Conservation (phyloP, 768 basidiomycete genomes). For the Cystoderma amianthinum region DNA sequence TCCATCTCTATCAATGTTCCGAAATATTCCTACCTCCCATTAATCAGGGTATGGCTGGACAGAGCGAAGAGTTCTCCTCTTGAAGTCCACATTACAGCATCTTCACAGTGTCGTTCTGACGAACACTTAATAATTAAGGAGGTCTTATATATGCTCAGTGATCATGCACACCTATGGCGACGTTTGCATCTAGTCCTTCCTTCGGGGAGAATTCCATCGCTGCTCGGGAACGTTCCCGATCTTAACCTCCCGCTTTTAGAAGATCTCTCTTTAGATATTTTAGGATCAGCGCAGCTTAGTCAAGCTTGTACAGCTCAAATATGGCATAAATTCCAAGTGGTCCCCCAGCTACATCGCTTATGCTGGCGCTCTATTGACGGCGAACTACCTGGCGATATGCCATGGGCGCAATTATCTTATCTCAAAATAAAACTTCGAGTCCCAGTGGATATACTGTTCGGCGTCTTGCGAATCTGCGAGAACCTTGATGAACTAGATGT, state of each 20-base stretch:
- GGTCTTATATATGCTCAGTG: background rate
- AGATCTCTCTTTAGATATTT: background rate
- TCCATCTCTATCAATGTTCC: slow-evolving; percentile 1
- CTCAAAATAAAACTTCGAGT: background rate
- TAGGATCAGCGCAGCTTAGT: background rate
- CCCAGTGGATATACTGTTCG: background rate
- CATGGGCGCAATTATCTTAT: background rate
- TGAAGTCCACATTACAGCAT: background rate
- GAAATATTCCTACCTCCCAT: background rate
- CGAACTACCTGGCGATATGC: background rate
- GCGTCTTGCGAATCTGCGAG: background rate
- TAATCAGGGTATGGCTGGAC: background rate
- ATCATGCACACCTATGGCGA: background rate
- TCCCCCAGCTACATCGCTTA: background rate
- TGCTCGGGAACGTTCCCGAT: background rate
- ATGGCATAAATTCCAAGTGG: background rate
- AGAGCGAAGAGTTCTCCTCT: background rate
- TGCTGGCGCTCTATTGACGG: background rate
- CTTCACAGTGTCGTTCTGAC: background rate
- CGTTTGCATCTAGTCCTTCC: background rate
- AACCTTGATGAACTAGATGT: background rate
- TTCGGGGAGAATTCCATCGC: background rate
- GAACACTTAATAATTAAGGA: background rate
- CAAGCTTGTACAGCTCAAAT: background rate
- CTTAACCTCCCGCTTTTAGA: background rate